Percentiles rank a stretch among this genome's conserved stretches.
Conservation (phyloP, 2,329 filamentous ascomycete species). For the Rhynchosporium graminicola region DNA sequence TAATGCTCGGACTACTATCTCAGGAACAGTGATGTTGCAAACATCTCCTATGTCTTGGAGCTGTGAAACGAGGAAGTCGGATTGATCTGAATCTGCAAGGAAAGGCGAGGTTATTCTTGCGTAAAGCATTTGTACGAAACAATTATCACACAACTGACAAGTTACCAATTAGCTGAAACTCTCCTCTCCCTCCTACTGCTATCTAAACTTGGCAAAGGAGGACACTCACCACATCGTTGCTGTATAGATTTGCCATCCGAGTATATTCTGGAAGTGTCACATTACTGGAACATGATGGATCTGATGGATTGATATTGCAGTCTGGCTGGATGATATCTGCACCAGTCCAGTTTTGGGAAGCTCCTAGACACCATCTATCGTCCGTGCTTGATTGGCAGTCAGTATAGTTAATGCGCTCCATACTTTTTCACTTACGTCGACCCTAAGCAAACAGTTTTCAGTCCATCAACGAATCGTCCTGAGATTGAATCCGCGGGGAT, state of each 20-base stretch:
- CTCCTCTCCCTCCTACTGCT: no score
- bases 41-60: constrained; percentile 34
- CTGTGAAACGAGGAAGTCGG: constrained; percentile 31
- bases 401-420: neutral
- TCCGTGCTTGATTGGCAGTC: neutral
- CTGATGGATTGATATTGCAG: neutral
- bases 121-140: constrained; percentile 31
- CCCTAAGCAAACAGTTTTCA: constrained; percentile 16
- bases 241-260: constrained; percentile 27
- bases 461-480: constrained; percentile 11
- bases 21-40: constrained; percentile 21
- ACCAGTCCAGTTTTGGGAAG: constrained; percentile 14
- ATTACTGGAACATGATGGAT: constrained; percentile 12
- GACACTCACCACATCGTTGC: constrained; percentile 4
- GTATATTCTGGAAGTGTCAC: constrained; percentile 8
- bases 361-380: constrained; percentile 20
- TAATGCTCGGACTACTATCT: constrained; percentile 14
- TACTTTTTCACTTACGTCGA: constrained; percentile 11
- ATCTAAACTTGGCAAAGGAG: neutral
- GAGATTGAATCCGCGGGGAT: constrained; percentile 20
- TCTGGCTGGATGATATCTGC: constrained; percentile 9
- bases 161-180: neutral
- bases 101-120: constrained; percentile 27
- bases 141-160: constrained; percentile 30
- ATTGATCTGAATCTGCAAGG: constrained; percentile 33